Evolutionary conservation across 2,329 filamentous ascomycete genomes (phyloP), one percentile per base, ranked within the genome.

Genomic region (Coccinonectria pachysandricola): DNA sequence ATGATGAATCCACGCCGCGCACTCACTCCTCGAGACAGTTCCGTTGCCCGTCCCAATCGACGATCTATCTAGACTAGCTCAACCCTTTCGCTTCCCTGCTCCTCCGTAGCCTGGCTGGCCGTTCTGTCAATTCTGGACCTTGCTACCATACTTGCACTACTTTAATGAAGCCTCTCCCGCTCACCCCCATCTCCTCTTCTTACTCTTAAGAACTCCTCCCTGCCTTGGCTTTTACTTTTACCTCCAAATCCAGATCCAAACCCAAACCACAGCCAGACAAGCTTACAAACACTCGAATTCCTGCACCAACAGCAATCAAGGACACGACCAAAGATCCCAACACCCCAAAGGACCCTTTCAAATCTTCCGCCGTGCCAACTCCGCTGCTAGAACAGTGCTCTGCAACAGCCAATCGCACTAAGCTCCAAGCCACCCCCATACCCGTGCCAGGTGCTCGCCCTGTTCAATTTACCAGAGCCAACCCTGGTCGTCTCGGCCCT

Each of bases 381-480:
- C 28, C 14, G 10, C 13, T 30, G 26, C 41, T 35, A n/a, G n/a
- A n/a, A n/a, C n/a, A n/a, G n/a, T n/a, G n/a, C 8, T 8, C 25
- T 21, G 17, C 17, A 19, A 26, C 40, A 33, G 31, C 34, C 32
- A 32, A 35, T 32, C 32, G 22, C 32, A 39, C 36, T 45, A 45
- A 44, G 42, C 38, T 40, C 46, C 40, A n/a, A 44, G 40, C 42
- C 42, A 42, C 36, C 36, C 40, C 25, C 28, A 37, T 36, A 39
- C 27, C 38, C 32, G 32, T 38, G 35, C 31, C 32, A 29, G 30
- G 23, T 31, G 28, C 12, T 39, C 34, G 36, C 36, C 36, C 38
- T 41, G 34, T 23, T 39, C 28, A 28, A 30, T 33, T 34, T 35
- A 30, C 26, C 26, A 24, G 31, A 19, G 28, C 8, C 27, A 23